Evolutionary conservation across 2,329 filamentous ascomycete genomes (phyloP).

Genomic region (Neonectria coccinea): DNA sequence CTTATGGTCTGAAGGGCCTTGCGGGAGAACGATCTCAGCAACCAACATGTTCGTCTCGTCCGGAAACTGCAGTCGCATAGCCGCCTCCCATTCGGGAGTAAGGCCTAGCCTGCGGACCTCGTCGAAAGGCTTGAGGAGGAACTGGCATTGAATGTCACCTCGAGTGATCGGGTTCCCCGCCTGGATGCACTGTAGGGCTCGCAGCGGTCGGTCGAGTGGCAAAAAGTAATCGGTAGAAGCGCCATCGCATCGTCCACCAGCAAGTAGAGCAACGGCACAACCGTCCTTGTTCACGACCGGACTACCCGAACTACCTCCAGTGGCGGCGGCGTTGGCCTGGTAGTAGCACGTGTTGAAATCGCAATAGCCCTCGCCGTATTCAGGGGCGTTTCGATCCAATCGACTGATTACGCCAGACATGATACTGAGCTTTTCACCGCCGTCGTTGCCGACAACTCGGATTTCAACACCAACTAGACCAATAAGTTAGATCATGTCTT

Average conservation of each 20-base stretch:
- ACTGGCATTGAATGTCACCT: constrained; percentile 98
- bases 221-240: constrained; percentile 98
- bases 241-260: constrained; percentile 91
- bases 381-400: constrained; percentile 94
- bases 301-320: constrained; percentile 97
- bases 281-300: constrained; percentile 97
- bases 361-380: constrained; percentile 97
- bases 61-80: constrained; percentile 84
- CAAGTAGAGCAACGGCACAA: constrained; percentile 90
- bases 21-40: constrained; percentile 91
- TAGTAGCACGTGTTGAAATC: constrained; percentile 98
- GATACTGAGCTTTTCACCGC: constrained; percentile 97
- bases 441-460: constrained; percentile 97
- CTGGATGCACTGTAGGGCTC: constrained; percentile 88
- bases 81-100: constrained; percentile 85
- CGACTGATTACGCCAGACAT: constrained; percentile 97
- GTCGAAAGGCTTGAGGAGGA: constrained; percentile 96
- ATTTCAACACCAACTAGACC: constrained; percentile 86
- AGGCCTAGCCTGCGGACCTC: constrained; percentile 93
- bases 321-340: constrained; percentile 95
- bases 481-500: constrained; percentile 33
- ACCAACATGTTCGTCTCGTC: constrained; percentile 97
- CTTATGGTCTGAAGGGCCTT: constrained; percentile 87
- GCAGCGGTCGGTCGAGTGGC: constrained; percentile 87
- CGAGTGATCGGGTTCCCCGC: constrained; percentile 80